A percentile compares a stretch with the other conserved stretches of the same genome.
Conservation (phyloP, 306 rosid genomes). For the Quercus dentata region DNA sequence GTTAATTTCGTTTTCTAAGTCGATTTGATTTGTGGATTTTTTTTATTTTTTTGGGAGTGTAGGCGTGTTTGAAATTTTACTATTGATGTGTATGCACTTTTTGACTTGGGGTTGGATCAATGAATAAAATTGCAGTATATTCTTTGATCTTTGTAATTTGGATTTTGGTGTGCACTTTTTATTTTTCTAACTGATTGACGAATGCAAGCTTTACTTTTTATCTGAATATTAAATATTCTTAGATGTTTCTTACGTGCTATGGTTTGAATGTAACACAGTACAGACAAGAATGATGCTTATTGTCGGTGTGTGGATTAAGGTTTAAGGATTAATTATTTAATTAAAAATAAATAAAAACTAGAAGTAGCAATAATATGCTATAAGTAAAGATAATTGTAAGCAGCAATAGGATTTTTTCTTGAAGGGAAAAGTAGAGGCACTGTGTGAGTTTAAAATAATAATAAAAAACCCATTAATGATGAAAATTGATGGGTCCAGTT, state of each 20-base stretch:
- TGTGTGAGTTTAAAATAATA: background rate
- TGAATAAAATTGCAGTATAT: background rate
- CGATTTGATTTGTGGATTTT: background rate
- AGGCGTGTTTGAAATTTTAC: background rate
- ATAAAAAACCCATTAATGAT: background rate
- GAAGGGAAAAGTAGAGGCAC: background rate
- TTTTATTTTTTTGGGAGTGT: background rate
- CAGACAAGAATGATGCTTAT: background rate
- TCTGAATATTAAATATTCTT: background rate
- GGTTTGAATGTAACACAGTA: background rate
- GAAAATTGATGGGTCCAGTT: background rate
- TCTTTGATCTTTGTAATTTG: background rate
- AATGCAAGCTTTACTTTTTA: background rate
- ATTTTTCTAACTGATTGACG: background rate
- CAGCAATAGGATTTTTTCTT: background rate
- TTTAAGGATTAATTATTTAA: background rate
- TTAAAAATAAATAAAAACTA: too few species aligned
- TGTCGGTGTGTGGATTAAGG: background rate
- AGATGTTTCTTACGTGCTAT: background rate
- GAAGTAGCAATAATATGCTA: too few species aligned
- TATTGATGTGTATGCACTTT: background rate
- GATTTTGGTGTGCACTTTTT: background rate
- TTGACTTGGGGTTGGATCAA: background rate
- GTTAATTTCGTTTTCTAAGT: background rate
- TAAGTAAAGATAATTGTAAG: too few species aligned